These are phyloP conservation scores for Ustilago sp. DNA, from an alignment of 1,284 basidiomycete species.

Conservation along the genomic window DNA sequence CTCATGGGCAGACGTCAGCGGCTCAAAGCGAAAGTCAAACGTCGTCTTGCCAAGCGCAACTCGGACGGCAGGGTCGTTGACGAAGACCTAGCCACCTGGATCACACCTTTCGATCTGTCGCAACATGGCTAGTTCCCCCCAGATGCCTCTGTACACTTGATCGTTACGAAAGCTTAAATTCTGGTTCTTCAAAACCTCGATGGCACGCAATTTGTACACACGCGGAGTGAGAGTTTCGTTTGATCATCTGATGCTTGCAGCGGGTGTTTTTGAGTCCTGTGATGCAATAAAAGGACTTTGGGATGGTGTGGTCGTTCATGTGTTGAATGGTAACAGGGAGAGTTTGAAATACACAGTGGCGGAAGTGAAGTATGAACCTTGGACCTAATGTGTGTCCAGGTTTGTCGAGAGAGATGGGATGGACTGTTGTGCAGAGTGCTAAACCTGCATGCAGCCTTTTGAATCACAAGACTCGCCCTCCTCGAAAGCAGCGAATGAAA, in stretches of 20 bases:
- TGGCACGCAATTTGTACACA: background rate
- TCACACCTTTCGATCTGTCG: conserved; percentile 56
- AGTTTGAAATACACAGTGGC: conserved; percentile 45
- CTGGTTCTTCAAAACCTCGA: background rate
- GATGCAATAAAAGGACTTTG: conserved; percentile 37
- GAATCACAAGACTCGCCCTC: conserved; percentile 15
- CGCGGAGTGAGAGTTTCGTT: conserved; percentile 8
- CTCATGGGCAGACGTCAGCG: conserved; percentile 50
- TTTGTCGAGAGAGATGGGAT: conserved; percentile 7
- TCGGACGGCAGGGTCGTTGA: conserved; percentile 54
- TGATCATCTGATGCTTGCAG: conserved; percentile 50
- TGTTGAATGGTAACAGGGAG: conserved; percentile 18
- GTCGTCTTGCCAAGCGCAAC: conserved; percentile 49
- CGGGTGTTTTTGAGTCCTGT: conserved; percentile 40
- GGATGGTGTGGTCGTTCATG: conserved; percentile 15
- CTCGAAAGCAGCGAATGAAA: background rate
- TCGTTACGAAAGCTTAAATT: background rate
- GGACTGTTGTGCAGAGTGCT: conserved; percentile 9
- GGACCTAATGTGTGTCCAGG: background rate
- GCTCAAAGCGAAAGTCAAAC: conserved; percentile 51
- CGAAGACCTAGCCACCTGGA: conserved; percentile 57
- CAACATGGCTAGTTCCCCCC: conserved; percentile 34
- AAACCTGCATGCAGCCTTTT: conserved; percentile 21
- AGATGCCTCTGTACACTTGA: background rate
- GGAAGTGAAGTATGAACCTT: conserved; percentile 14